Evolutionary conservation across 352 stramenopile genomes (phyloP), one percentile per base, ranked within the genome.

Genomic region (Phytophthora cactorum): DNA sequence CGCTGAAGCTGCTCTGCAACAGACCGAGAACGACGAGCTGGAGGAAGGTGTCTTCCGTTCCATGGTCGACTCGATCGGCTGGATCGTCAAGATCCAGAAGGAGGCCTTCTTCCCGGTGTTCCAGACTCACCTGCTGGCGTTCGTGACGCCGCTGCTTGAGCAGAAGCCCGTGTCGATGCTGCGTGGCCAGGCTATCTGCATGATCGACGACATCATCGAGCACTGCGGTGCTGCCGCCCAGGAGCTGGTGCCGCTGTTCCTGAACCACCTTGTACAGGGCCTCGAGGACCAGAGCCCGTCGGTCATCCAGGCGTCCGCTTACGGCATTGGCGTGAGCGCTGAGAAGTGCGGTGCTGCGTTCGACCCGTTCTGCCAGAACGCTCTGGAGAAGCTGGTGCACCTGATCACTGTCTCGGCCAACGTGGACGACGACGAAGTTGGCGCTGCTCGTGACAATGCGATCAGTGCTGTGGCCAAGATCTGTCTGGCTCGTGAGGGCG

Each of bases 131-230:
- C 46, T 93, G 54, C 58, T 93, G 55, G 54, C 81, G 29, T 91
- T 91, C 45, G 68, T 96, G 45, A 81, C 72, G 39, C 84, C 85
- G 45, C 73, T 94, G 55, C 74, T 96, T 28, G 83, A 92, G 50
- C 72, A 77, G 34, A 74, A 77, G 56, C 75, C 79, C 8, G 58
- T 91, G 22, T 66, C 79, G 55, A 81, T 91, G 64, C 68, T 96
- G 17, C 88, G 88, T 45, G 83, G 83, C 9, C 87, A 95, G 59
- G 84, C 83, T 51, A 94, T 96, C 65, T 96, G 88, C 79, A 94
- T 93, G 78, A 82, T 96, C 46, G 88, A 96, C 66, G 88, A 96
- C 70, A 79, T 96, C 51, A 90, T 96, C 50, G 88, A 96, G 73
- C 86, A 94, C 79, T 92, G 88, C 58, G 86, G 82, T 39, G 70